Conservation (phyloP, 2,329 filamentous ascomycete species). For the Penicillium sclerotigenum region DNA sequence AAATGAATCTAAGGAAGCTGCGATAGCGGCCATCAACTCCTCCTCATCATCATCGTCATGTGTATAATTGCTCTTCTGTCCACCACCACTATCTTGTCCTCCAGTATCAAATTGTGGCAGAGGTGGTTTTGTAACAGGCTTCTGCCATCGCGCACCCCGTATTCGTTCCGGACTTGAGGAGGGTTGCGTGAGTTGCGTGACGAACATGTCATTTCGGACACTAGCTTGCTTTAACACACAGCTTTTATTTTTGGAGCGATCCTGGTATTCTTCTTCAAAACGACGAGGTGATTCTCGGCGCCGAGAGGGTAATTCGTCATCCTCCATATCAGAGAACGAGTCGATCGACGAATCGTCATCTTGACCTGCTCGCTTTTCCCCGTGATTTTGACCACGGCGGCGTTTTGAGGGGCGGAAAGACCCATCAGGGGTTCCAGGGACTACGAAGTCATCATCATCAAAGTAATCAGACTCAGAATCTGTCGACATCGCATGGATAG, state of each 20-base stretch:
- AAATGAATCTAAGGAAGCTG: constrained; percentile 40
- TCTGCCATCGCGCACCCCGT: constrained; percentile 52
- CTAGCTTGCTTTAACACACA: constrained; percentile 42
- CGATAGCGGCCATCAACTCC: constrained; percentile 38
- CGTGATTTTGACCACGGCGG: constrained; percentile 29
- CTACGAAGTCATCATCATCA: constrained; percentile 32
- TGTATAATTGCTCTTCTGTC: constrained; percentile 11
- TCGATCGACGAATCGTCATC: constrained; percentile 18
- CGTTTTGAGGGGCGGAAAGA: constrained; percentile 34
- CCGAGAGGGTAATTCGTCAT: constrained; percentile 17
- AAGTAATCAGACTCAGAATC: constrained; percentile 32
- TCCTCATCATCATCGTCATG: constrained; percentile 32
- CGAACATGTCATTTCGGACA: constrained; percentile 45
- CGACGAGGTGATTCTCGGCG: constrained; percentile 13
- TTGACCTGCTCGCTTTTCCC: constrained; percentile 12
- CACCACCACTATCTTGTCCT: constrained; percentile 5
- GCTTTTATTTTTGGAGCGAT: constrained; percentile 38
- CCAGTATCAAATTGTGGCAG: constrained; percentile 11
- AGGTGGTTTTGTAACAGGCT: constrained; percentile 34
- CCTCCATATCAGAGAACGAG: constrained; percentile 22
- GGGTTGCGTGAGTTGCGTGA: constrained; percentile 49
- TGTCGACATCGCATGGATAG: constrained; percentile 26
- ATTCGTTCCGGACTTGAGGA: constrained; percentile 52
- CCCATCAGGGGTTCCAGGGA: constrained; percentile 20
- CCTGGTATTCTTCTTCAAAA: constrained; percentile 19